Evolutionary conservation across 805 yeast species (phyloP), one percentile per base, ranked within the genome.

Genomic region (Nematodospora valgi): DNA sequence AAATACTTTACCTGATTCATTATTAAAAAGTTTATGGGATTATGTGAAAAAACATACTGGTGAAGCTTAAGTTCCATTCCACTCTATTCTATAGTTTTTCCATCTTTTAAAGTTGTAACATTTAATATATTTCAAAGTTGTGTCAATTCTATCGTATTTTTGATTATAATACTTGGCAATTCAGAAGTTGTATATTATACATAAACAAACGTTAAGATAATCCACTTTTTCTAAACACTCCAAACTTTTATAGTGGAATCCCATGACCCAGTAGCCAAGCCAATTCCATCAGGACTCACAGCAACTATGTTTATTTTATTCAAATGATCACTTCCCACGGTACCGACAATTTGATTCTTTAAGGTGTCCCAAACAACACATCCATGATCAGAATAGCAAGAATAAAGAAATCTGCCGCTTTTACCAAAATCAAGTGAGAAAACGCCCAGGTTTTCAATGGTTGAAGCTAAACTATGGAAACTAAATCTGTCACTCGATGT

Each of bases 1-100:
- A 48, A 89, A 79, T 61, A 89, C 97, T 18, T 70, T 91, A 47
- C 98, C 98, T 14, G 97, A 91, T 56, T 78, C 84, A 27, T 68
- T 93, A 56, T 74, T 93, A 56, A 87, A 86, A 68, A 85, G 94
- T 70, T 72, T 91, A 61, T 88, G 94, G 94, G 98, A 91, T 46
- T 89, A 84, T 58, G 95, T 91, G 27, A 81, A 81, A 62, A 86
- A 82, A 62, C 81, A 86, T 49, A 60, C 63, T 15, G 58, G 58
- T 22, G 66, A 59, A 36, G 52, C 44, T 26, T 57, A 37, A 39
- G 22, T 22, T 17, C 7, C 29, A 14, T 17, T 26, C 7, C 29
- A 8, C 11, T 26, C 29, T n/a, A n/a, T n/a, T n/a, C n/a, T n/a
- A n/a, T n/a, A n/a, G n/a, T n/a, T n/a, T n/a, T n/a, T n/a, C n/a